A percentile compares a stretch with the other conserved stretches of the same genome.
Conservation (phyloP, 441 rosid genomes). For the Erysimum cheiri region DNA sequence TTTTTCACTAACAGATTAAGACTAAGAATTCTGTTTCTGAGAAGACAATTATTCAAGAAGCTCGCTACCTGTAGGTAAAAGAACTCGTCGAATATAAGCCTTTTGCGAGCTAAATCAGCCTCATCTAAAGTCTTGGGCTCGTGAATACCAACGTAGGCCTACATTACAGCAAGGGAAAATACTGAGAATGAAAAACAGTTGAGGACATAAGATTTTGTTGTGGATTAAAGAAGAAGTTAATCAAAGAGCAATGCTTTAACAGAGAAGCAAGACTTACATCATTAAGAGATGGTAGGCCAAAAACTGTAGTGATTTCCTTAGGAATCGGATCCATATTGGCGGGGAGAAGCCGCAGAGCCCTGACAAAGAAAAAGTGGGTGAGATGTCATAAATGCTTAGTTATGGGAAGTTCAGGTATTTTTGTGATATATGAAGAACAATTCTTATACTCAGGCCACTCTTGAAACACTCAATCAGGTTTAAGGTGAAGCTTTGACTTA, state of each 20-base stretch:
- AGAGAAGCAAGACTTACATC: constrained; percentile 63
- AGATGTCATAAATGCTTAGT: constrained; percentile 20
- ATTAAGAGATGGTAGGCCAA: constrained; percentile 71
- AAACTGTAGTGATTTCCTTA: constrained; percentile 62
- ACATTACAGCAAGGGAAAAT: constrained; percentile 43
- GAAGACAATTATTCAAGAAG: constrained; percentile 5
- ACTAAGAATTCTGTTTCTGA: constrained; percentile 21
- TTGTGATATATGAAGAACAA: constrained; percentile 1
- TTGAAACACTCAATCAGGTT: constrained; percentile 25
- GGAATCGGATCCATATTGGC: constrained; percentile 82
- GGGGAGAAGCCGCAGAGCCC: constrained; percentile 69
- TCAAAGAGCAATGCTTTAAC: constrained; percentile 26
- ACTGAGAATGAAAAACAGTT: constrained; percentile 25
- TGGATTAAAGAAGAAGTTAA: constrained; percentile 14
- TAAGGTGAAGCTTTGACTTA: constrained; percentile 13
- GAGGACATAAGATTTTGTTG: neutral
- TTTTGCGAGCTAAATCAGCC: constrained; percentile 96
- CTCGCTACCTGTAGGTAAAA: constrained; percentile 86
- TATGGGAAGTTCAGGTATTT: constrained; percentile 15
- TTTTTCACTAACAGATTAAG: constrained; percentile 15
- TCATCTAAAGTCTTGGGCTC: constrained; percentile 81
- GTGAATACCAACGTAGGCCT: constrained; percentile 92
- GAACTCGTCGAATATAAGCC: constrained; percentile 94
- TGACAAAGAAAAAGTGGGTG: constrained; percentile 43
- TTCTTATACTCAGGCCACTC: constrained; percentile 4